Evolutionary conservation across 2,329 filamentous ascomycete genomes (phyloP), one percentile per base, ranked within the genome.

Genomic region (Sporothrix protearum): DNA sequence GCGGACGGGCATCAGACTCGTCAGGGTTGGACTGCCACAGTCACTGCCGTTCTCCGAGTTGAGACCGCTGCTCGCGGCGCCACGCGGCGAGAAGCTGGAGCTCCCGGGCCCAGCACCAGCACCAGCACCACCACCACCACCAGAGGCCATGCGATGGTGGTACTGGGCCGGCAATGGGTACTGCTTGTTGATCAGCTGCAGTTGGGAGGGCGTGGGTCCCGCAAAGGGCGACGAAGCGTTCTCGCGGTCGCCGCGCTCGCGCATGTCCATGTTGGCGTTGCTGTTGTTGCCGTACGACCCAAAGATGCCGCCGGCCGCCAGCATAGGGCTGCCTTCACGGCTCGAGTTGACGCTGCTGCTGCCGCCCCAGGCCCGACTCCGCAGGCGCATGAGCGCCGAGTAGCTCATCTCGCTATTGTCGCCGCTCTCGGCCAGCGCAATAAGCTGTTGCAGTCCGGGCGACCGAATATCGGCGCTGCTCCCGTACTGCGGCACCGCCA

Each of bases 371-470:
- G 93, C 91, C 67, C 87, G 89, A 12, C 88, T 90, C 3, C 94
- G 88, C 55, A 96, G 80, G 73, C 89, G 91, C 80, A 93, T 84
- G 19, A 97, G 83, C 0, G 91, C 87, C 64, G 89, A 89, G 8
- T 96, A 81, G 30, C 87, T 91, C 87, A 96, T 92, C 72, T 93
- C 90, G 69, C 87, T 85, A 30, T 73, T 89, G 64, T 88, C 51
- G 70, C 93, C 89, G 42, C 42, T 47, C 59, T 88, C 88, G 2
- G 84, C 84, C 85, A 83, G 86, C 85, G 85, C 87, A 0, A 92
- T 91, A 30, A 97, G 83, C 78, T 97, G 92, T 0, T 92, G 91
- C 30, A 97, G 83, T 0, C 91, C 91, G 0, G 93, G 91, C 75
- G 90, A 93, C 42, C 89, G 84, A 2, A 93, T 77, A 71, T 84